Evolutionary conservation across 2,329 filamentous ascomycete species (phyloP).

Genomic region (Hymenoscyphus fraxineus): DNA sequence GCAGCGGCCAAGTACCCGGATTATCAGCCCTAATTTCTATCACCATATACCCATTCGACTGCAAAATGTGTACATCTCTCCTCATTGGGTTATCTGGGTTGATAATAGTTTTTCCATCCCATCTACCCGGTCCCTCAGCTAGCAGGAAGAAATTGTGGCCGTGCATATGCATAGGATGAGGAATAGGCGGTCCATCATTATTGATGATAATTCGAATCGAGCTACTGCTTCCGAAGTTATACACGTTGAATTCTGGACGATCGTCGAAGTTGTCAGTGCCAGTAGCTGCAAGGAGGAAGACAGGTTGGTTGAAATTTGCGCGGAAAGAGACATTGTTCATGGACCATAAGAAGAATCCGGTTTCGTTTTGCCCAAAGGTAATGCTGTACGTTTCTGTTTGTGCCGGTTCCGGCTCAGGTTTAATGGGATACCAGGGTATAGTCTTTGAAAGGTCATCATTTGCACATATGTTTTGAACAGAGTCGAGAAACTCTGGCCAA

Average conservation of each 20-base stretch:
- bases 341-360: constrained; percentile 3
- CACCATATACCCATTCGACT: constrained; percentile 39
- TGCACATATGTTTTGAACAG: constrained; percentile 11
- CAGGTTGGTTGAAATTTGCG: constrained; percentile 5
- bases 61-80: constrained; percentile 47
- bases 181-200: constrained; percentile 37
- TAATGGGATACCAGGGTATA: constrained; percentile 24
- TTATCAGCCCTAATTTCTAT: constrained; percentile 47
- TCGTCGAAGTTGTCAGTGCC: background rate
- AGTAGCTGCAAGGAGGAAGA: constrained; percentile 5
- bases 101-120: constrained; percentile 30
- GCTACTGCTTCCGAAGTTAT: constrained; percentile 1
- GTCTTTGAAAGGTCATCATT: constrained; percentile 23
- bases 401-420: constrained; percentile 19
- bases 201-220: constrained; percentile 46
- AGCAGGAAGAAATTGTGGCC: constrained; percentile 64
- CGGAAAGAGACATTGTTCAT: constrained; percentile 9
- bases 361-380: constrained; percentile 46
- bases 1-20: constrained; percentile 50
- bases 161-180: constrained; percentile 67
- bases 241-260: constrained; percentile 7
- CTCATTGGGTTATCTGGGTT: constrained; percentile 47
- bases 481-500: constrained; percentile 18
- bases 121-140: constrained; percentile 41
- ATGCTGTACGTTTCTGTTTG: constrained; percentile 35